A percentile compares a stretch with the other conserved stretches of the same genome.
These are phyloP conservation scores for Globisporangium radiosum DNA, from an alignment of 352 stramenopile species.

Conservation along the genomic window DNA sequence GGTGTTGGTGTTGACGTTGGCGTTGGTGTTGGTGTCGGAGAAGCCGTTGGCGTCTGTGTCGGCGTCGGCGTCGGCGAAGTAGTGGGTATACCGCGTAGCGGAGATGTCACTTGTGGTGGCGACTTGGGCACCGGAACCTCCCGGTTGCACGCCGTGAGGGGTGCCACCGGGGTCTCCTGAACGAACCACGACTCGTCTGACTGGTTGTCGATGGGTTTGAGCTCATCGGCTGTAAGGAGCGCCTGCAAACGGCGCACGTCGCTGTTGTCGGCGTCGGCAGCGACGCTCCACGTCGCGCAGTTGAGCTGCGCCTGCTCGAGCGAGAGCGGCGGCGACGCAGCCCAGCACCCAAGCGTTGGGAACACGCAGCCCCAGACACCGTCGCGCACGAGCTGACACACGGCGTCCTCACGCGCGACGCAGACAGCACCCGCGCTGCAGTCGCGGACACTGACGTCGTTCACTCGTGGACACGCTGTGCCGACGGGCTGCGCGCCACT, in stretches of 20 bases:
- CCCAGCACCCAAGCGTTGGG: constrained; percentile 1
- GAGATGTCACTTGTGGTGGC: constrained; percentile 1
- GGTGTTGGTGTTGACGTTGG: no score
- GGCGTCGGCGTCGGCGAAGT: background rate
- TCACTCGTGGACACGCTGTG: constrained; percentile 9
- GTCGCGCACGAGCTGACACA: background rate
- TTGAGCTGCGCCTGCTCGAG: background rate
- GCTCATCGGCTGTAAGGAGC: background rate
- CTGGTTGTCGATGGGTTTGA: constrained; percentile 8
- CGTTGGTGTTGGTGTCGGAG: background rate
- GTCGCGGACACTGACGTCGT: constrained; percentile 6
- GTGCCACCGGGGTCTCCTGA: constrained; percentile 16
- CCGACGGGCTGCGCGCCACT: constrained; percentile 5
- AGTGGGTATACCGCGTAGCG: constrained; percentile 1
- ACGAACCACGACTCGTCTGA: constrained; percentile 27
- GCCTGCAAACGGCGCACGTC: background rate
- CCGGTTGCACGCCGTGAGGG: constrained; percentile 8
- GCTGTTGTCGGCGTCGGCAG: constrained; percentile 2
- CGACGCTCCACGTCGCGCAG: constrained; percentile 23
- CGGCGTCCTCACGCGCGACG: constrained; percentile 5
- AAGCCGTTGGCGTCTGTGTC: background rate
- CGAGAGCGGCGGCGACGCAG: constrained; percentile 1
- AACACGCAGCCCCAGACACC: constrained; percentile 9
- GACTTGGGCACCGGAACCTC: background rate
- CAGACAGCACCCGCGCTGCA: constrained; percentile 14